These are phyloP conservation scores for Sclerotinia trifoliorum DNA, from an alignment of 2,329 filamentous ascomycete species.

Conservation along the genomic window DNA sequence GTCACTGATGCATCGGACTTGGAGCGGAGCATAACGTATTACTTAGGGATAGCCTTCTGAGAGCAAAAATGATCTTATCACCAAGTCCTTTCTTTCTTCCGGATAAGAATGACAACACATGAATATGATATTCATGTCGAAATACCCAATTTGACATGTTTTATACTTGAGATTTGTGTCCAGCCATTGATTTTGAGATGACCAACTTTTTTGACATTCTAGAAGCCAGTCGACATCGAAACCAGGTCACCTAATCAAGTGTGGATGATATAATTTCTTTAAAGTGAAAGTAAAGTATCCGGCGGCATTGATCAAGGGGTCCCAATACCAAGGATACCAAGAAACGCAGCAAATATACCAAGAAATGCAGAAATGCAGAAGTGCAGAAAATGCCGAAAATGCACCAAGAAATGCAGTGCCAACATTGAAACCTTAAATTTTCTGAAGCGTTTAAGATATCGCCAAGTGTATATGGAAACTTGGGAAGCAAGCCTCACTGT, in stretches of 20 bases:
- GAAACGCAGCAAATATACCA: neutral
- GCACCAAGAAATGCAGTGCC: neutral
- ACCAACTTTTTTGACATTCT: neutral
- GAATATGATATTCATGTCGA: neutral
- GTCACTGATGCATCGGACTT: slow-evolving; percentile 11
- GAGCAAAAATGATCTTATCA: neutral
- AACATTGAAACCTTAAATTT: neutral
- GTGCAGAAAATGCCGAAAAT: neutral
- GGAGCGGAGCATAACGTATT: slow-evolving; percentile 6
- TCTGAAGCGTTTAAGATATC: neutral
- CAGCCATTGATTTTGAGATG: too few relatives aligned
- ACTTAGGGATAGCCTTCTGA: slow-evolving; percentile 17
- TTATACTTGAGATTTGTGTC: too few relatives aligned
- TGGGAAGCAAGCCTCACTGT: neutral
- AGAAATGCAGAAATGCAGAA: neutral
- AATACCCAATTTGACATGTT: neutral
- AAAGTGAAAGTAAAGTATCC: neutral
- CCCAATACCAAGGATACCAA: neutral
- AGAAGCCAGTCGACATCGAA: neutral
- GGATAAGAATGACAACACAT: slow-evolving; percentile 7
- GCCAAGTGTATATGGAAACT: neutral
- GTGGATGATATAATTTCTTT: neutral
- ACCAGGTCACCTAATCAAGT: neutral
- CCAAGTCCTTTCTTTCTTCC: neutral
- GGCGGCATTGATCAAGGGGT: neutral